These are phyloP conservation scores for Kurtzmaniella quercitrusa DNA, from an alignment of 1,139 yeast species.

Conservation along the genomic window DNA sequence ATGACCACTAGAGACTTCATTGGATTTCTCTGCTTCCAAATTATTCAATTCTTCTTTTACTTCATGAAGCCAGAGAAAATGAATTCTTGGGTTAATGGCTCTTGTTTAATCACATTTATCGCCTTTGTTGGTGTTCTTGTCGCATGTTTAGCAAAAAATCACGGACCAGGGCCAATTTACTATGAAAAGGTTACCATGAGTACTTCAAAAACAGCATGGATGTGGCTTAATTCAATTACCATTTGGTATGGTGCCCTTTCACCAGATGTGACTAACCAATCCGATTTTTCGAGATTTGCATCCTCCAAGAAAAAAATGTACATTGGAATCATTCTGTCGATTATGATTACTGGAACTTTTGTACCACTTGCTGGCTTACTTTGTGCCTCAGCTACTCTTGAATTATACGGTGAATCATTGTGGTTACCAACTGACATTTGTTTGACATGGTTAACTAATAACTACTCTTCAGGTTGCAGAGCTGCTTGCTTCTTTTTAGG, in stretches of 20 bases:
- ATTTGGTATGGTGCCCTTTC: conserved; percentile 24
- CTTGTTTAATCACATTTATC: conserved; percentile 13
- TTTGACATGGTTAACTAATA: conserved; percentile 20
- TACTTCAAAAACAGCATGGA: conserved; percentile 13
- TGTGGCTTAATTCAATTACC: conserved; percentile 18
- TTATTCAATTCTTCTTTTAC: conserved; percentile 14
- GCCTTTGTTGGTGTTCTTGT: conserved; percentile 13
- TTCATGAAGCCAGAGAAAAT: conserved; percentile 16
- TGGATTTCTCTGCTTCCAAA: conserved; percentile 17
- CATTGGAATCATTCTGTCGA: conserved; percentile 13
- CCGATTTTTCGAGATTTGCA: conserved; percentile 42
- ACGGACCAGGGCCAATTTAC: conserved; percentile 15
- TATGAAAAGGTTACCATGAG: conserved; percentile 7
- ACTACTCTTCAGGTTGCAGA: conserved; percentile 19
- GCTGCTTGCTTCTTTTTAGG: conserved; percentile 30
- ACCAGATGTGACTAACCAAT: conserved; percentile 37
- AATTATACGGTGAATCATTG: conserved; percentile 19
- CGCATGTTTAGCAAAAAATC: conserved; percentile 11
- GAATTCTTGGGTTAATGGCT: conserved; percentile 12
- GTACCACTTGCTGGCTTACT: conserved; percentile 19
- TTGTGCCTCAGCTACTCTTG: conserved; percentile 28
- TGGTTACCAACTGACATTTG: conserved; percentile 36
- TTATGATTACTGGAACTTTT: conserved; percentile 17
- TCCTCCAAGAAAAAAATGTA: conserved; percentile 11
- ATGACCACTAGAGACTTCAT: conserved; percentile 17